phyloP scores from a whole-genome alignment of 345 rosid genomes.

The Gossypium herbaceum region DNA sequence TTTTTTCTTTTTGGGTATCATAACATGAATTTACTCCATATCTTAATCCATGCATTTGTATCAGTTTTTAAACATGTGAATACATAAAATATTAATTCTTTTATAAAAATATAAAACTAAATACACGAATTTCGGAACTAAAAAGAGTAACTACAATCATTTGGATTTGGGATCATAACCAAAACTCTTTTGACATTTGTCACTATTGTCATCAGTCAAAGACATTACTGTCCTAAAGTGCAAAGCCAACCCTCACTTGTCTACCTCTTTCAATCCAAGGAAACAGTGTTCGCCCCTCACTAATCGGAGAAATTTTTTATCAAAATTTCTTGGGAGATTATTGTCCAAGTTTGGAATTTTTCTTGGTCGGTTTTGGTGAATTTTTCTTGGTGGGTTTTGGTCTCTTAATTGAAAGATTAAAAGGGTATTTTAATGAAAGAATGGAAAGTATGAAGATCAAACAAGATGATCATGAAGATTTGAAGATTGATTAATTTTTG shows the following conservation, averaged over 20 bases:
- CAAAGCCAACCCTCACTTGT: too few relatives aligned
- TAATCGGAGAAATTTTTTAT: background rate
- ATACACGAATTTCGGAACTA: background rate
- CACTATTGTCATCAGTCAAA: background rate
- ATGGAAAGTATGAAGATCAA: slow-evolving; percentile 24
- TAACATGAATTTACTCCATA: too few relatives aligned
- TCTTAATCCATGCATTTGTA: too few relatives aligned
- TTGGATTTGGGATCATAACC: background rate
- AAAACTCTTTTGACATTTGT: background rate
- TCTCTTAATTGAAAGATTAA: slow-evolving; percentile 14
- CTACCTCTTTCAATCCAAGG: too few relatives aligned
- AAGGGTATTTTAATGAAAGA: background rate
- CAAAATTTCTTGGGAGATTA: background rate
- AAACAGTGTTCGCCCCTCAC: slow-evolving; percentile 12
- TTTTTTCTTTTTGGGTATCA: too few relatives aligned
- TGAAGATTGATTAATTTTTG: background rate
- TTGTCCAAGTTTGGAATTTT: slow-evolving; percentile 15
- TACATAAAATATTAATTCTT: too few relatives aligned
- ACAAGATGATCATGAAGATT: slow-evolving; percentile 25
- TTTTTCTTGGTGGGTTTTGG: slow-evolving; percentile 35
- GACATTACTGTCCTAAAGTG: background rate
- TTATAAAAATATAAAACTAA: background rate
- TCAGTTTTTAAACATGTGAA: background rate
- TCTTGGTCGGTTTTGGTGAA: slow-evolving; percentile 34
- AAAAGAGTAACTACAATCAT: background rate